Base-by-base conservation (phyloP, 257 asterid genomes). In the Linderniella brevidens region DNA sequence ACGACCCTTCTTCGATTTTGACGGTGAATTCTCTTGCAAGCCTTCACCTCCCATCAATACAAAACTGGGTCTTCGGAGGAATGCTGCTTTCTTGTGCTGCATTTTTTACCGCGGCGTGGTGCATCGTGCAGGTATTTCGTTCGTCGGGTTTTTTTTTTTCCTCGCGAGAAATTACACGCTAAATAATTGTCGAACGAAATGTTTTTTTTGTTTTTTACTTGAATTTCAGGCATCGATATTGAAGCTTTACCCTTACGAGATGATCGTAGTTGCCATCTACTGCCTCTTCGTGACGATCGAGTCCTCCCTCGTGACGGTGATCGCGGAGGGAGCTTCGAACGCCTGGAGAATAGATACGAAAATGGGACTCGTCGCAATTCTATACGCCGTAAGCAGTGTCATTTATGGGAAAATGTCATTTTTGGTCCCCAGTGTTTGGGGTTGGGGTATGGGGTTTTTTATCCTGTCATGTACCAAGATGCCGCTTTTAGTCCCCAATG, bases 61-160 rank as follows among this genome's bases (percentile, higher is more conserved):
- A 57, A 53, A 61, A 76, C 53, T 77, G 86, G 82, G 51, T 53
- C 46, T 19, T 70, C 14, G 86, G 86, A 52, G 80, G 86, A 49
- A 37, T 65, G 37, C 48, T 73, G 55, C 73, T 68, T 36, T 53
- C 72, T 35, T 53, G 58, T 46, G 64, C 74, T n/a, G 41, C 76
- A 9, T 56, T 77, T 41, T 25, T 48, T 1, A 64, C 68, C 41
- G 68, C 79, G 19, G 47, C 69, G 8, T 73, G 78, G 78, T 59
- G 70, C 68, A 60, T 77, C 54, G 42, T 77, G 37, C 81, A 77
- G 86, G 86, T 73, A n/a, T n/a, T n/a, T 49, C 19, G 12, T 25
- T 25, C 32, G 3, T 25, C 32, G 32, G 32, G 3, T 25, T 6
- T 25, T 25, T n/a, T n/a, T n/a, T n/a, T n/a, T n/a, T n/a, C n/a